phyloP scores from a whole-genome alignment of 1,284 basidiomycete species.

The Apiotrichum domesticum region DNA sequence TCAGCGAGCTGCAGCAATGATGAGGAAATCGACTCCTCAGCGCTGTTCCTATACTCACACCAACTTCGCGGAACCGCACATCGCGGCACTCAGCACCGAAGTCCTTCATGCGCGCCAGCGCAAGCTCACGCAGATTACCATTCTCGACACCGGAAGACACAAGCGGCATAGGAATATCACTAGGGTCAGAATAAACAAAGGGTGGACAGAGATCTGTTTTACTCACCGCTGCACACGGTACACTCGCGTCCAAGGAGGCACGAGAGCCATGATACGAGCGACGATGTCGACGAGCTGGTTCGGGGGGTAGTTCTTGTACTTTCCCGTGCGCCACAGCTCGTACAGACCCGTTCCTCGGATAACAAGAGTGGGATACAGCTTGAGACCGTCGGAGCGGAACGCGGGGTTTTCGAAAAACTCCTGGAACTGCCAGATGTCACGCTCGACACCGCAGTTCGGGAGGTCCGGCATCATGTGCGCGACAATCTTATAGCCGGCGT shows the following conservation, averaged over 20 bases:
- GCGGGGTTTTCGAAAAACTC: slow-evolving; percentile 97
- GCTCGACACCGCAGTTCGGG: slow-evolving; percentile 94
- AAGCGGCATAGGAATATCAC: slow-evolving; percentile 91
- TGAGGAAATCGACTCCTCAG: background rate
- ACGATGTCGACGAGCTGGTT: slow-evolving; percentile 97
- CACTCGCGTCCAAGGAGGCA: slow-evolving; percentile 98
- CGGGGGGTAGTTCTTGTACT: slow-evolving; percentile 98
- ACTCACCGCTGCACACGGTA: slow-evolving; percentile 89
- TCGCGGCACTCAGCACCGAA: slow-evolving; percentile 97
- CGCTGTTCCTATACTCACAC: slow-evolving; percentile 56
- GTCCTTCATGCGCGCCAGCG: slow-evolving; percentile 96
- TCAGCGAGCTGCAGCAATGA: background rate
- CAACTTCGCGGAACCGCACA: slow-evolving; percentile 96
- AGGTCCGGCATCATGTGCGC: slow-evolving; percentile 98
- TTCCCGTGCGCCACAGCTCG: slow-evolving; percentile 91
- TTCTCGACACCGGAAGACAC: slow-evolving; percentile 97
- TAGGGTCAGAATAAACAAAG: slow-evolving; percentile 33
- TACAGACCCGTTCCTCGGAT: slow-evolving; percentile 97
- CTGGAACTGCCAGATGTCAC: slow-evolving; percentile 93
- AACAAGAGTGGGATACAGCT: slow-evolving; percentile 97
- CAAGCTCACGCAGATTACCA: slow-evolving; percentile 93
- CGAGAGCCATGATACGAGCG: slow-evolving; percentile 88
- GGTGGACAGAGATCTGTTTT: background rate
- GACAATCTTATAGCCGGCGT: slow-evolving; percentile 98
- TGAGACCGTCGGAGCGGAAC: slow-evolving; percentile 93